Base-by-base conservation (phyloP, 306 rosid genomes). In the Elaeagnus macrophylla region DNA sequence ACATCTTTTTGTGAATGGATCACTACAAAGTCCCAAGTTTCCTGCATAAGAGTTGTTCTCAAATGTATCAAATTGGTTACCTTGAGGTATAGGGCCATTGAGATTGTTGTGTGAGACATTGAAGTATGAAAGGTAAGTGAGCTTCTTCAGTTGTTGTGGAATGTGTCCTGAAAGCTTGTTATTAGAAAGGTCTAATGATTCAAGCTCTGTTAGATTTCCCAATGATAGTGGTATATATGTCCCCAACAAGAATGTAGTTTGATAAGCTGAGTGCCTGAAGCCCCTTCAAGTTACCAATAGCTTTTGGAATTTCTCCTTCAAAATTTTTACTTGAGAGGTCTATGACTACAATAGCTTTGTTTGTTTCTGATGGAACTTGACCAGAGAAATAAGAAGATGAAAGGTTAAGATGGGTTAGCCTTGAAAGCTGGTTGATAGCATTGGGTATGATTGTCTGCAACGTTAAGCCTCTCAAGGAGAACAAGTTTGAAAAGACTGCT, bases 341-440 rank as follows among this genome's bases (percentile, higher is more conserved):
- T 9, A 42, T 3, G 13, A 42, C 10, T 9, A 12, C 14, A 42
- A 42, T 0, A 11, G 9, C 57, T 14, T 53, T 53, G 37, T 1
- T 3, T 9, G 18, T 35, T 46, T 64, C 35, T 0, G 13, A 37
- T 9, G 61, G 55, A 4, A 61, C 45, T 7, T 46, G 61, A 10
- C 68, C 61, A 36, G 10, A 54, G 38, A 64, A 64, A 2, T 0
- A 3, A 0, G 68, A 64, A 35, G 2, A 0, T 8, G 61, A 64
- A 40, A 61, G 66, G 47, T 64, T 6, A 17, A 64, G 48, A 38
- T 45, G n/a, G 10, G 46, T 45, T n/a, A 64, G 41, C 7, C 7
- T 11, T 0, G 57, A 19, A 7, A 61, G 10, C 7, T 47, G 25
- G 1, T 50, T 35, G 10, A 65, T 54, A 9, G 1, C 38, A 5